Percentiles rank a stretch among this genome's conserved stretches.
phyloP scores from a whole-genome alignment of 2,329 filamentous ascomycete species.

The Phymatotrichopsis omnivora region DNA sequence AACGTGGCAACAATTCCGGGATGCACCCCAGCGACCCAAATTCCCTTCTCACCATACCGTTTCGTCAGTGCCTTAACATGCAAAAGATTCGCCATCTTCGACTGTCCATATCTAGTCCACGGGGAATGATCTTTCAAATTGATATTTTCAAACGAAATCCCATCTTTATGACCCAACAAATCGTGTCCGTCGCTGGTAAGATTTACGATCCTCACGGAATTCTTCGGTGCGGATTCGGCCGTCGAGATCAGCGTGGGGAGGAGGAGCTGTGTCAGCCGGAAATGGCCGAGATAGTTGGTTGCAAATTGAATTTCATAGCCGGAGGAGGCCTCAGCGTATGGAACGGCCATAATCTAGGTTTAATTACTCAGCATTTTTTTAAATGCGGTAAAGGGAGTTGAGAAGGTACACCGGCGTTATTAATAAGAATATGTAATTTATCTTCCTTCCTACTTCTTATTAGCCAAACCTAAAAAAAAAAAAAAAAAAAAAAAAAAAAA shows the following conservation, averaged over 20 bases:
- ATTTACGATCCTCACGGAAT: conserved; percentile 38
- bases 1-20: background rate
- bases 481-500: conserved; percentile 18
- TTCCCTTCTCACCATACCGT: conserved; percentile 5
- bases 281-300: conserved; percentile 44
- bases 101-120: conserved; percentile 11
- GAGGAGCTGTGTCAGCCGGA: conserved; percentile 42
- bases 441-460: too few relatives aligned
- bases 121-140: conserved; percentile 7
- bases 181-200: conserved; percentile 37
- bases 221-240: conserved; percentile 29
- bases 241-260: conserved; percentile 37
- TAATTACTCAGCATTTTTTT: conserved; percentile 22
- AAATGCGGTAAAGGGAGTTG: conserved; percentile 32
- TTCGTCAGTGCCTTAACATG: conserved; percentile 15
- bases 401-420: conserved; percentile 35
- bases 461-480: too few relatives aligned
- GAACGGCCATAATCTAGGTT: too few relatives aligned
- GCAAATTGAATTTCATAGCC: conserved; percentile 38
- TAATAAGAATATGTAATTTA: conserved; percentile 30
- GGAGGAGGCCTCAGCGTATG: conserved; percentile 11
- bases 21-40: background rate
- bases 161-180: conserved; percentile 6
- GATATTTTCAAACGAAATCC: conserved; percentile 13
- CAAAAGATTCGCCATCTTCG: conserved; percentile 24